Percentiles rank a stretch among this genome's conserved stretches.
phyloP scores from a whole-genome alignment of 352 stramenopile species.

The Phytophthora meadii region DNA sequence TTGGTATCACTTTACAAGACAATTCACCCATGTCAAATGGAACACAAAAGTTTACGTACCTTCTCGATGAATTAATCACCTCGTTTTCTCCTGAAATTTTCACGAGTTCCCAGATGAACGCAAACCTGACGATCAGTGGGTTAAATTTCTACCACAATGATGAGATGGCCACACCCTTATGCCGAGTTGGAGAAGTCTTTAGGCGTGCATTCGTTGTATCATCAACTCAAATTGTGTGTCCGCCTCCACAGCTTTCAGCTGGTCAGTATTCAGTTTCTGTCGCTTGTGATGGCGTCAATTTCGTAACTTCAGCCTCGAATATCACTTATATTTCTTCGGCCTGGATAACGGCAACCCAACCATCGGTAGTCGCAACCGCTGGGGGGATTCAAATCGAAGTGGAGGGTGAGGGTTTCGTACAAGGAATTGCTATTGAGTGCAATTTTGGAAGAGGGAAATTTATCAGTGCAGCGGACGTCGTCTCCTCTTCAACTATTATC shows the following conservation, averaged over 20 bases:
- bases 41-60: conserved; percentile 29
- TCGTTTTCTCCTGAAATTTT: conserved; percentile 21
- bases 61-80: conserved; percentile 38
- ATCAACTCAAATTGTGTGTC: conserved; percentile 30
- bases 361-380: conserved; percentile 21
- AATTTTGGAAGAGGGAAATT: conserved; percentile 35
- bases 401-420: conserved; percentile 32
- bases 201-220: conserved; percentile 35
- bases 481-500: conserved; percentile 23
- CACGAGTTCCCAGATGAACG: conserved; percentile 3
- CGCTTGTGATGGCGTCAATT: conserved; percentile 51
- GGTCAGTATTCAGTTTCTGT: conserved; percentile 40
- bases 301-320: conserved; percentile 17
- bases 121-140: conserved; percentile 28
- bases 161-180: conserved; percentile 20
- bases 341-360: conserved; percentile 31
- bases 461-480: conserved; percentile 9
- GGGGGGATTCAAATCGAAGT: conserved; percentile 32
- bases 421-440: conserved; percentile 16
- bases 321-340: conserved; percentile 27
- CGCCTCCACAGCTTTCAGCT: conserved; percentile 6
- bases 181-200: conserved; percentile 27
- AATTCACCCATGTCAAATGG: background rate
- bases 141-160: conserved; percentile 35
- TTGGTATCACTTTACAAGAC: conserved; percentile 32